Evolutionary conservation across 2,329 filamentous ascomycete species (phyloP).

Genomic region (Penicillium rolfsii): DNA sequence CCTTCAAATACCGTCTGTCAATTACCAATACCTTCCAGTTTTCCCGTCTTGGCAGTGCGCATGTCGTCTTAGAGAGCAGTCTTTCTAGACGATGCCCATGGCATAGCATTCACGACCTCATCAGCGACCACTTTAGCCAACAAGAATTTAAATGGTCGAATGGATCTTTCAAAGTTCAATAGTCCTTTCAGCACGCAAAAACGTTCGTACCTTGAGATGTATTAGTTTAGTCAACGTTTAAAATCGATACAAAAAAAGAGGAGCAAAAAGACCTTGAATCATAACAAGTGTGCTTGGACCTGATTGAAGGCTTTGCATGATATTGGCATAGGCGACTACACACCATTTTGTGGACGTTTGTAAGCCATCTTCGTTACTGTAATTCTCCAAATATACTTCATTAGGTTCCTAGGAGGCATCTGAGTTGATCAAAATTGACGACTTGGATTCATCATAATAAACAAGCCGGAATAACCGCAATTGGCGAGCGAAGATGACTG

Average conservation of each 20-base stretch:
- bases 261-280: not conserved
- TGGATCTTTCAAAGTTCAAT: not conserved
- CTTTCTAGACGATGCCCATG: not conserved
- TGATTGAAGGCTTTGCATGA: conserved; percentile 1
- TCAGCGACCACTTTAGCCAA: not conserved
- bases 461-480: not conserved
- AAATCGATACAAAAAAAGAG: not conserved
- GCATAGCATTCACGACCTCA: not conserved
- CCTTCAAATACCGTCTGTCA: not conserved
- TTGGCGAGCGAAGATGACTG: not conserved
- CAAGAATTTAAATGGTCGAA: not conserved
- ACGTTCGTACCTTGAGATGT: not conserved
- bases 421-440: not conserved
- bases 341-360: conserved; percentile 2
- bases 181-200: not conserved
- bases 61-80: not conserved
- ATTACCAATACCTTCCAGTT: not conserved
- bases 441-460: conserved; percentile 1
- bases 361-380: not conserved
- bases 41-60: not conserved
- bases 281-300: not conserved
- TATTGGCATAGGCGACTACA: not conserved
- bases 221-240: not conserved
- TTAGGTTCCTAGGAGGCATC: not conserved
- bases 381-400: conserved; percentile 1